Evolutionary conservation across 1,284 basidiomycete genomes (phyloP).

Genomic region (Ceratobasidium theobromae): DNA sequence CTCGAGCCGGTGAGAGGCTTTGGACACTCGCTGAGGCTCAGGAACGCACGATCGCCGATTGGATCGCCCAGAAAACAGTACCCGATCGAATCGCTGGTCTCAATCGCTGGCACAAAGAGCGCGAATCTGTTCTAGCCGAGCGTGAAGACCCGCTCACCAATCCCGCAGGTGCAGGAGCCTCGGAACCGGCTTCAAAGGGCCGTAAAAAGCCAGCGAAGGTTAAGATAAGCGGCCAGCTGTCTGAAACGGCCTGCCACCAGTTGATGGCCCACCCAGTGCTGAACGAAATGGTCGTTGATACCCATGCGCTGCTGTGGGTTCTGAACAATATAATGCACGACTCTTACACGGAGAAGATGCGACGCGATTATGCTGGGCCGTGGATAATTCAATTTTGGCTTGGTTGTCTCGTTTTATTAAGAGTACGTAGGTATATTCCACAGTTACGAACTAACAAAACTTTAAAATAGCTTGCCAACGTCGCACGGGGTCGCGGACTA

Average conservation of each 20-base stretch:
- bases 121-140: neutral
- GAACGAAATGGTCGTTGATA: neutral
- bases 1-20: neutral
- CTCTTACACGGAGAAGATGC: neutral
- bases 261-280: neutral
- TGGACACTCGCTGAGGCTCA: neutral
- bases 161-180: neutral
- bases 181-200: neutral
- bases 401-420: neutral
- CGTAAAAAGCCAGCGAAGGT: neutral
- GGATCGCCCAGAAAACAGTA: neutral
- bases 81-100: neutral
- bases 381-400: neutral
- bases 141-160: no score
- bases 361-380: neutral
- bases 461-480: no score
- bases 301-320: neutral
- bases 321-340: neutral
- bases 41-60: neutral
- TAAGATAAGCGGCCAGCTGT: neutral
- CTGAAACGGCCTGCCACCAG: neutral
- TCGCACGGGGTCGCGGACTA: no score
- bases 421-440: neutral
- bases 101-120: no score
- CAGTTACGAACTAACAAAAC: neutral